A percentile compares a stretch with the other conserved stretches of the same genome.
Conservation (phyloP, 495 filamentous ascomycete genomes). For the Tuber umbilicatum region DNA sequence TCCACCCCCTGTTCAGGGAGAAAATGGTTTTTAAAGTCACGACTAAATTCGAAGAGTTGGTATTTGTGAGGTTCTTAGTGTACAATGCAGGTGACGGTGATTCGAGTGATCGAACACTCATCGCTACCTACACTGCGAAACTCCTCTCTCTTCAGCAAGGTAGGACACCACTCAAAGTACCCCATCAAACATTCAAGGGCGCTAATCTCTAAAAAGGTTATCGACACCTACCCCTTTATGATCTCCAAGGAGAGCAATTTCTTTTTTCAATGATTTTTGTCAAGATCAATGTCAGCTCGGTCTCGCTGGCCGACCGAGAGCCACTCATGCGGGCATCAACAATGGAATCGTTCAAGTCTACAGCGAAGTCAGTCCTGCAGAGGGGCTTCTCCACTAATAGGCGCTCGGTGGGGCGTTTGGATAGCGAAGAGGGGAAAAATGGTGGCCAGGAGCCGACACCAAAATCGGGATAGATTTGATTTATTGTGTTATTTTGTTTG, state of each 20-base stretch:
- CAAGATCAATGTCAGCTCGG: conserved; percentile 61
- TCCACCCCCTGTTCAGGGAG: conserved; percentile 78
- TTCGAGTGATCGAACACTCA: conserved; percentile 59
- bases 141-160: conserved; percentile 77
- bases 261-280: conserved; percentile 93
- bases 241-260: conserved; percentile 81
- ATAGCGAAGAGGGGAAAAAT: background rate
- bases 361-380: conserved; percentile 38
- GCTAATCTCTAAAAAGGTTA: conserved; percentile 51
- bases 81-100: conserved; percentile 69
- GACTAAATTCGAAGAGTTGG: conserved; percentile 83
- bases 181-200: background rate
- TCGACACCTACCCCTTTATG: conserved; percentile 88
- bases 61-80: conserved; percentile 91
- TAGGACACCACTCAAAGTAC: conserved; percentile 13
- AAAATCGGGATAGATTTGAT: background rate
- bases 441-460: background rate
- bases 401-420: conserved; percentile 22
- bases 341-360: conserved; percentile 34
- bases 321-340: conserved; percentile 39
- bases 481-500: background rate
- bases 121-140: conserved; percentile 84
- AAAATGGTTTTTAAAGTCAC: conserved; percentile 68
- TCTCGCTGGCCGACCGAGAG: conserved; percentile 51
- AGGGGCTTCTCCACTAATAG: conserved; percentile 34